Conservation (phyloP, 1,139 yeast genomes). For the Geotrichum europaeum region DNA sequence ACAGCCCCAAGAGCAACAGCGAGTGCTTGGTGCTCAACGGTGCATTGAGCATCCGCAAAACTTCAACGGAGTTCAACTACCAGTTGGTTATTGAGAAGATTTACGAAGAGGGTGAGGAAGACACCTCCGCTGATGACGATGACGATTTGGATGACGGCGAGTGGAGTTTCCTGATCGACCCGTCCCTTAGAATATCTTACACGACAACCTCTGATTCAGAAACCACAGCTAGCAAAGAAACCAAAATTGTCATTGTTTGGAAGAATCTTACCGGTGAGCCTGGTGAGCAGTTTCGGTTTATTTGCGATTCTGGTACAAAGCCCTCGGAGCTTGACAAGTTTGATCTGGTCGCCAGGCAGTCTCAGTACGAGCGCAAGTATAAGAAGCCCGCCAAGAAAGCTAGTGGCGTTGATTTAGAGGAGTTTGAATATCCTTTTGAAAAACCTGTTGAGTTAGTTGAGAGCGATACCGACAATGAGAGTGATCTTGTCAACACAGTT, state of each 20-base stretch:
- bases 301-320: conserved; percentile 59
- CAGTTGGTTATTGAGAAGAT: conserved; percentile 69
- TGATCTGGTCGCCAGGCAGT: conserved; percentile 54
- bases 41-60: conserved; percentile 61
- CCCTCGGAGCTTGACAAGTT: conserved; percentile 57
- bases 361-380: conserved; percentile 74
- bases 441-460: neutral
- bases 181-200: conserved; percentile 49
- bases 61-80: conserved; percentile 59
- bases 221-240: conserved; percentile 32
- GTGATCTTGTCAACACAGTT: neutral
- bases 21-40: conserved; percentile 62
- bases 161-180: conserved; percentile 61
- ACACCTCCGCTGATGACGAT: conserved; percentile 31
- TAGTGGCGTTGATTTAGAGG: conserved; percentile 43
- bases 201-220: conserved; percentile 30
- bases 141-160: conserved; percentile 48
- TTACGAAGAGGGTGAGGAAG: conserved; percentile 59
- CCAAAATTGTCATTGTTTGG: conserved; percentile 61
- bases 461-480: neutral
- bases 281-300: conserved; percentile 83
- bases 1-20: conserved; percentile 11
- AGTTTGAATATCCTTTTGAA: conserved; percentile 44
- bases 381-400: conserved; percentile 37
- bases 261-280: conserved; percentile 72